These are phyloP conservation scores for Geotrichum klebahnii DNA, from an alignment of 1,139 yeast genomes.

Conservation along the genomic window DNA sequence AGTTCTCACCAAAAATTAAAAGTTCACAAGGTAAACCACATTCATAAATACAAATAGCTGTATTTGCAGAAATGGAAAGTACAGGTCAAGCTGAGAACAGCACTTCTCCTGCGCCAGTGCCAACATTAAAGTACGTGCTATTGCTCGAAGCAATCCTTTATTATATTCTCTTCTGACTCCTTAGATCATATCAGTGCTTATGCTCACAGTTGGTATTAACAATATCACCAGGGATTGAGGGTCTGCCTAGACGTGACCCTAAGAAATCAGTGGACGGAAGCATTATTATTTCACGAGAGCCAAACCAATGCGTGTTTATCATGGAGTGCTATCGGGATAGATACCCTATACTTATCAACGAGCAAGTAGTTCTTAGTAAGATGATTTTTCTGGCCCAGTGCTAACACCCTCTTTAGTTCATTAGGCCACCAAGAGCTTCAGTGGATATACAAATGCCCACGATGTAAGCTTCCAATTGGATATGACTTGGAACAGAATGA, in stretches of 20 bases:
- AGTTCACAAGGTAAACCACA: too few species aligned
- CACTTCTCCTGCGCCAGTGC: not conserved
- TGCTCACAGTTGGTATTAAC: conserved; percentile 20
- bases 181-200: conserved; percentile 16
- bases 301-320: conserved; percentile 14
- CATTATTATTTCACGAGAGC: conserved; percentile 14
- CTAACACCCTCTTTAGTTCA: not conserved
- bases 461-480: conserved; percentile 20
- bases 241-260: conserved; percentile 12
- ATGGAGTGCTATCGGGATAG: conserved; percentile 15
- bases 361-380: conserved; percentile 5
- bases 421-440: conserved; percentile 13
- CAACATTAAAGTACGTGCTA: conserved; percentile 1
- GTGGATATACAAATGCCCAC: conserved; percentile 21
- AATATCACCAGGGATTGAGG: conserved; percentile 12
- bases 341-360: conserved; percentile 8
- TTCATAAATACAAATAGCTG: too few species aligned
- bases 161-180: not conserved
- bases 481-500: conserved; percentile 16
- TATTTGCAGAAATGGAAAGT: too few species aligned
- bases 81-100: too few species aligned
- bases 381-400: not conserved
- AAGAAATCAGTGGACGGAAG: conserved; percentile 6
- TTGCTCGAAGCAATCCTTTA: not conserved
- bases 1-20: too few species aligned